These are phyloP conservation scores for Gossypium longicalyx DNA, from an alignment of 345 rosid species.

Conservation along the genomic window DNA sequence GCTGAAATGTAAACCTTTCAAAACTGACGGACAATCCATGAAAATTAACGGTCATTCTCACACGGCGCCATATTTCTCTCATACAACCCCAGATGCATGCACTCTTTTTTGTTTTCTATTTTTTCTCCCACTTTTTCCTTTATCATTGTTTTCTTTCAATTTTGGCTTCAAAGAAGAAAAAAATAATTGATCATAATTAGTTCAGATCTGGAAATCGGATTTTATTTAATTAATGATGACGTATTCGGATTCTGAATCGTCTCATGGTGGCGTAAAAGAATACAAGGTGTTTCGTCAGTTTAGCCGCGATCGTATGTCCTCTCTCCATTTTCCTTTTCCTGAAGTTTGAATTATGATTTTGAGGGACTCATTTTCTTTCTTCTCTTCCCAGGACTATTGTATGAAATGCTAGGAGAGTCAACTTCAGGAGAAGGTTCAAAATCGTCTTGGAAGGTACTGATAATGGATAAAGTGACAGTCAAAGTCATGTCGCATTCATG, in stretches of 20 bases:
- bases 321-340: neutral
- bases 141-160: neutral
- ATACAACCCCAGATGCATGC: neutral
- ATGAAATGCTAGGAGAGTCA: conserved; percentile 84
- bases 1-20: neutral
- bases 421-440: conserved; percentile 51
- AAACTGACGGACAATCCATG: neutral
- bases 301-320: conserved; percentile 70
- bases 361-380: neutral
- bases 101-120: neutral
- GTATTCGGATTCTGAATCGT: neutral
- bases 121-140: neutral
- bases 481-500: conserved; percentile 13
- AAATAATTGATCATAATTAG: neutral
- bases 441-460: conserved; percentile 60
- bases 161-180: neutral
- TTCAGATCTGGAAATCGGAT: neutral
- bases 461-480: conserved; percentile 13
- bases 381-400: conserved; percentile 49
- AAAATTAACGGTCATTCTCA: neutral
- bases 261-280: conserved; percentile 4
- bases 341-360: neutral
- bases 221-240: neutral
- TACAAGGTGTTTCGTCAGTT: conserved; percentile 50
- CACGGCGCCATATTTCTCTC: neutral